These are phyloP conservation scores for Tanacetum coccineum DNA, from an alignment of 129 eudicot species.

Conservation along the genomic window DNA sequence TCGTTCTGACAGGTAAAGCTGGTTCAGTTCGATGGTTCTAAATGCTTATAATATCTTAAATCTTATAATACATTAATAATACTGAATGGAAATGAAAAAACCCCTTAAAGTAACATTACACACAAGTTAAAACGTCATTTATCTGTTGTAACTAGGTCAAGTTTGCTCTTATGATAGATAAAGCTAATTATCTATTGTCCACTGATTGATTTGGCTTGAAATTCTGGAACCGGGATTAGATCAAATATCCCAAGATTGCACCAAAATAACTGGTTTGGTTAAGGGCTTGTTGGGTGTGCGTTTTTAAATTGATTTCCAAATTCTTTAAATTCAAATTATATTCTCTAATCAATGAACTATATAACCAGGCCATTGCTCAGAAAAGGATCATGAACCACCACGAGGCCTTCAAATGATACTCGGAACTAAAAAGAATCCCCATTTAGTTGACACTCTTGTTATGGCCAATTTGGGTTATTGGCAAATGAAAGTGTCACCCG, in stretches of 20 bases:
- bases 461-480: constrained; percentile 99
- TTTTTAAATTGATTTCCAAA: too few species aligned
- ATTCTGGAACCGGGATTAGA: too few species aligned
- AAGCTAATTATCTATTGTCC: too few species aligned
- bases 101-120: too few species aligned
- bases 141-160: too few species aligned
- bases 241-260: too few species aligned
- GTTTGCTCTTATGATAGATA: too few species aligned
- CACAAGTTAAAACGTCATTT: too few species aligned
- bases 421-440: constrained; percentile 79
- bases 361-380: constrained; percentile 85
- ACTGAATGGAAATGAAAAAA: too few species aligned
- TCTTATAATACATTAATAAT: neutral
- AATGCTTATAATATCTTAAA: neutral
- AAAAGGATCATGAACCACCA: constrained; percentile 93
- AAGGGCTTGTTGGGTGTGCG: too few species aligned
- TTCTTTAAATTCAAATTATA: neutral
- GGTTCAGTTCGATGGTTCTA: neutral
- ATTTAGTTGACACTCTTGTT: constrained; percentile 92
- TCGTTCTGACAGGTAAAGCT: constrained; percentile 76
- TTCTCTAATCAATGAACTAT: constrained; percentile 22
- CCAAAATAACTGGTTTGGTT: too few species aligned
- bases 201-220: too few species aligned
- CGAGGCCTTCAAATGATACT: constrained; percentile 94
- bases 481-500: constrained; percentile 98